phyloP scores from a whole-genome alignment of 1,284 basidiomycete genomes.

The Erythrobasidium hasegawianum region DNA sequence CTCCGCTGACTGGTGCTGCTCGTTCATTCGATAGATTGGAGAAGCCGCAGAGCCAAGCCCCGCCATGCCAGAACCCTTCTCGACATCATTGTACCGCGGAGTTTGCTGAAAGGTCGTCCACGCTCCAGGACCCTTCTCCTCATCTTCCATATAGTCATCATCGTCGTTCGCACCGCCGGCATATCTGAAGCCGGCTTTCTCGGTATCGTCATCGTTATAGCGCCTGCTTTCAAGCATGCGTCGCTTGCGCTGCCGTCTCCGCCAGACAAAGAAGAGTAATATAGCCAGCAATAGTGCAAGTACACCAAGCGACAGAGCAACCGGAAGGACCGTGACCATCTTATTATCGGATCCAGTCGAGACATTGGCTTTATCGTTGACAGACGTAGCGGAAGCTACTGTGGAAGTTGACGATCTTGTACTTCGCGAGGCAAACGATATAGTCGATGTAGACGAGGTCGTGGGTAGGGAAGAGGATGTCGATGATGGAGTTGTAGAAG shows the following conservation, averaged over 20 bases:
- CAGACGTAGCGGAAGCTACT: background rate
- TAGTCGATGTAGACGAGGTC: background rate
- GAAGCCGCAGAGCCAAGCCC: slow-evolving; percentile 9
- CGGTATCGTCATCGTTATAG: slow-evolving; percentile 17
- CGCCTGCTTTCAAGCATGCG: slow-evolving; percentile 4
- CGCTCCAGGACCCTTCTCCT: background rate
- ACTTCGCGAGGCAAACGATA: background rate
- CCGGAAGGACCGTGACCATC: slow-evolving; percentile 15
- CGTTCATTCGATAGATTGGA: background rate
- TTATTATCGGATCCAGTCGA: slow-evolving; percentile 1
- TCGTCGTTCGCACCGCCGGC: background rate
- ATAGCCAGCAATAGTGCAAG: slow-evolving; percentile 12
- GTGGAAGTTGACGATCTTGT: slow-evolving; percentile 2
- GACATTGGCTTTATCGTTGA: background rate
- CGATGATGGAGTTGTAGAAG: background rate
- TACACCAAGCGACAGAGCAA: slow-evolving; percentile 25
- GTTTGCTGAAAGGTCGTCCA: slow-evolving; percentile 13
- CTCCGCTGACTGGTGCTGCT: background rate
- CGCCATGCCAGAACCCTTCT: slow-evolving; percentile 15
- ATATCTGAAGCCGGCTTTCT: slow-evolving; percentile 12
- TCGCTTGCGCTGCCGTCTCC: slow-evolving; percentile 7
- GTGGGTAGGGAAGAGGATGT: background rate
- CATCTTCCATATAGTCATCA: background rate
- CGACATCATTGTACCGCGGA: slow-evolving; percentile 9
- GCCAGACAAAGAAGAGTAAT: slow-evolving; percentile 20